These are phyloP conservation scores for Bertia moriformis DNA, from an alignment of 2,329 filamentous ascomycete genomes.

Conservation along the genomic window DNA sequence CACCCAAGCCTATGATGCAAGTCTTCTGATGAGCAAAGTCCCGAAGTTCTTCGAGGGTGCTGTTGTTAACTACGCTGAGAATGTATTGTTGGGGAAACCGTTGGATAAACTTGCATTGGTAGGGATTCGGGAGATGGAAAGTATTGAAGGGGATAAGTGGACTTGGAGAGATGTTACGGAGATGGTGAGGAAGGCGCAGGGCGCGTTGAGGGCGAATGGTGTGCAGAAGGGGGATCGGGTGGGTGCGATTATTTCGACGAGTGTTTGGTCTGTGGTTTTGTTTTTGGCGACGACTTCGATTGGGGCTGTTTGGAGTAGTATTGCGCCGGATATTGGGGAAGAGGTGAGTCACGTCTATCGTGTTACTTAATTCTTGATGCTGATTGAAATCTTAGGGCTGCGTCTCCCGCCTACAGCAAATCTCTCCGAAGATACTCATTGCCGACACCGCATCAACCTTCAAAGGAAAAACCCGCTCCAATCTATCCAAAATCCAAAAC, in stretches of 20 bases:
- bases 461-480: neutral
- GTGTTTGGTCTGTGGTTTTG: conserved; percentile 12
- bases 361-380: conserved; percentile 9
- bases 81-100: conserved; percentile 23
- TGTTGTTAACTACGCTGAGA: conserved; percentile 23
- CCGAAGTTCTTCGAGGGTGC: conserved; percentile 20
- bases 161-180: neutral
- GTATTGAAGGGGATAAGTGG: neutral
- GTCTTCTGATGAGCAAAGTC: conserved; percentile 16
- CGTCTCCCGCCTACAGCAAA: neutral
- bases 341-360: conserved; percentile 11
- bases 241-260: neutral
- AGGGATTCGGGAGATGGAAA: neutral
- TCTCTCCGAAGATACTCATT: neutral
- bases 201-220: neutral
- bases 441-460: neutral
- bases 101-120: conserved; percentile 1
- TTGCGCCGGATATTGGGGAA: conserved; percentile 24
- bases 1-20: conserved; percentile 19
- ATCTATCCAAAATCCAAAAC: neutral
- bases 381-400: conserved; percentile 8
- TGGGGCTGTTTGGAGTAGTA: conserved; percentile 25
- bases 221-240: neutral
- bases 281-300: conserved; percentile 23
- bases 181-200: neutral